phyloP scores from a whole-genome alignment of 495 filamentous ascomycete species.

The Cudoniella acicularis region DNA sequence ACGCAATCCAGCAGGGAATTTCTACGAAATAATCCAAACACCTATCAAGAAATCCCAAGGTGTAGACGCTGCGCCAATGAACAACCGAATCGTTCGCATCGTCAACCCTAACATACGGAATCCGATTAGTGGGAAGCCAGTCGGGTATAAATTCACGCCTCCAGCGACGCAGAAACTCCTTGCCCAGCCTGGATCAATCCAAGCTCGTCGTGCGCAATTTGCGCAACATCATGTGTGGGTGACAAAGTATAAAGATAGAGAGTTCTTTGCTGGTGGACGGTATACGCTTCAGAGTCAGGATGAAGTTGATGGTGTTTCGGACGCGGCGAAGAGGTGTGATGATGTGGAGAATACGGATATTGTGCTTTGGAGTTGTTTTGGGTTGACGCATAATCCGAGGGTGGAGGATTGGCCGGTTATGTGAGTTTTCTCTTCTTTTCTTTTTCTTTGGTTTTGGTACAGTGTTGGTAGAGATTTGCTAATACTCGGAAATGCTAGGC shows the following conservation, averaged over 20 bases:
- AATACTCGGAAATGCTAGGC: slow-evolving; percentile 36
- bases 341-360: slow-evolving; percentile 48
- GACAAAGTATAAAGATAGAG: slow-evolving; percentile 70
- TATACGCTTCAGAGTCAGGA: slow-evolving; percentile 81
- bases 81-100: slow-evolving; percentile 75
- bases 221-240: slow-evolving; percentile 78
- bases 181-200: slow-evolving; percentile 60
- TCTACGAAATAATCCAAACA: slow-evolving; percentile 60
- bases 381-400: slow-evolving; percentile 55
- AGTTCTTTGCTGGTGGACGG: slow-evolving; percentile 75
- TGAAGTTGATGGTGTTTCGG: slow-evolving; percentile 52
- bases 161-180: slow-evolving; percentile 76
- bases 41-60: slow-evolving; percentile 57
- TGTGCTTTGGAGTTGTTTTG: slow-evolving; percentile 57
- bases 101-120: slow-evolving; percentile 64
- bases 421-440: slow-evolving; percentile 30
- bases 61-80: slow-evolving; percentile 56
- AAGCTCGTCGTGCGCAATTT: slow-evolving; percentile 75
- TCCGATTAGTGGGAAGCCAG: slow-evolving; percentile 67
- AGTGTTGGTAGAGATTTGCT: no score
- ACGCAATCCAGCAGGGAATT: slow-evolving; percentile 75
- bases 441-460: no score
- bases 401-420: slow-evolving; percentile 55
- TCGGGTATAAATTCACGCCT: slow-evolving; percentile 73
- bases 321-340: slow-evolving; percentile 48